Evolutionary conservation across 805 yeast genomes (phyloP).

Genomic region (Clavispora fructus): DNA sequence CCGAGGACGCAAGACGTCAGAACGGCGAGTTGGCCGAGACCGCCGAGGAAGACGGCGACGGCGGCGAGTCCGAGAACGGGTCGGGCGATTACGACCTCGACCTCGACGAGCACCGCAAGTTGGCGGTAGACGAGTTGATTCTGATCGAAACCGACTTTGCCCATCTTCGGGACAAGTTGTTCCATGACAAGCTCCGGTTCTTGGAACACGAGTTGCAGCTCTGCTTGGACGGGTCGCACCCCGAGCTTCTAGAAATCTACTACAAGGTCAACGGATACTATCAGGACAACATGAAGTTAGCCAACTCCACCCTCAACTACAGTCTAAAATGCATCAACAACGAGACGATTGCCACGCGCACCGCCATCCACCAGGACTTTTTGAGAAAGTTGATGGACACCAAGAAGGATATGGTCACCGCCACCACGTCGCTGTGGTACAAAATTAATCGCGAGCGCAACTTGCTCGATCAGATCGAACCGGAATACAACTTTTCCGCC

Average conservation of each 20-base stretch:
- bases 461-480: conserved; percentile 62
- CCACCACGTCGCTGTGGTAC: conserved; percentile 86
- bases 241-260: conserved; percentile 73
- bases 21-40: neutral
- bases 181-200: conserved; percentile 73
- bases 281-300: conserved; percentile 55
- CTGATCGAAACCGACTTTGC: conserved; percentile 86
- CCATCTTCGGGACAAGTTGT: conserved; percentile 72
- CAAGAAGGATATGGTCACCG: conserved; percentile 57
- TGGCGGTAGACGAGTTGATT: conserved; percentile 69
- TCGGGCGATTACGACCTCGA: conserved; percentile 8
- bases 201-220: conserved; percentile 79
- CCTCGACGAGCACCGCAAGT: conserved; percentile 43
- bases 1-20: neutral
- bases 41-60: neutral
- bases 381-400: conserved; percentile 62
- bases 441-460: conserved; percentile 85
- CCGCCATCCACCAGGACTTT: conserved; percentile 79
- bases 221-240: conserved; percentile 87
- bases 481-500: conserved; percentile 46
- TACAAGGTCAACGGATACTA: conserved; percentile 67
- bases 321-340: conserved; percentile 70
- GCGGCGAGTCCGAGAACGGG: neutral
- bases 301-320: conserved; percentile 45
- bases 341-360: conserved; percentile 76